These are phyloP conservation scores for Neoarthrinium moseri DNA, from an alignment of 2,329 filamentous ascomycete species.

Conservation along the genomic window DNA sequence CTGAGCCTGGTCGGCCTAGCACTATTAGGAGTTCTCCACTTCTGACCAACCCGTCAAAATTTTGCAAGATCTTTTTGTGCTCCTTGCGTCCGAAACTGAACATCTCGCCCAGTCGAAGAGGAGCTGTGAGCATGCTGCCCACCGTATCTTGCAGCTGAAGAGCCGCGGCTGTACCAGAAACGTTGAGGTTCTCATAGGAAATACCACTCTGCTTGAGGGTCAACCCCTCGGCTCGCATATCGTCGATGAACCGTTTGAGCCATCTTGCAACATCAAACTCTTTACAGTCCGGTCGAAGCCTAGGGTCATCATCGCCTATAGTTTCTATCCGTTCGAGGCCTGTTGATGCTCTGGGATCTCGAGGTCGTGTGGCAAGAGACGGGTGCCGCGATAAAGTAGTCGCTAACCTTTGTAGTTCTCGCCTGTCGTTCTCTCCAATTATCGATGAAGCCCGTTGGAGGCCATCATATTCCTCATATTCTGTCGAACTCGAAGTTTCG, in stretches of 20 bases:
- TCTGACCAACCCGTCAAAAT: conserved; percentile 63
- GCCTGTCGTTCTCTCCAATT: not conserved
- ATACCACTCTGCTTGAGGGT: conserved; percentile 55
- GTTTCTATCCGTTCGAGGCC: not conserved
- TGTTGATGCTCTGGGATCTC: not conserved
- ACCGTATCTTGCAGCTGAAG: conserved; percentile 70
- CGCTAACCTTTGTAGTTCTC: conserved; percentile 1
- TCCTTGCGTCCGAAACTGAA: conserved; percentile 45
- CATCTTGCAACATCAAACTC: conserved; percentile 42
- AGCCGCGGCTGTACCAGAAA: conserved; percentile 65
- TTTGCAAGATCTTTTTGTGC: conserved; percentile 59
- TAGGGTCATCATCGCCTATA: conserved; percentile 22
- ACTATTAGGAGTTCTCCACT: conserved; percentile 54
- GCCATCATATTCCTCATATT: not conserved
- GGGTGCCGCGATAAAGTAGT: not conserved
- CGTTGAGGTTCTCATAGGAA: conserved; percentile 62
- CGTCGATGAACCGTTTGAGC: conserved; percentile 35
- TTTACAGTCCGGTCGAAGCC: conserved; percentile 34
- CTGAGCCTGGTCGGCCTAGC: conserved; percentile 44
- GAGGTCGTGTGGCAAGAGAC: not conserved
- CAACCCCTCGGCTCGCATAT: conserved; percentile 54
- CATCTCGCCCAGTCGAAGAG: conserved; percentile 55
- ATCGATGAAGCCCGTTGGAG: not conserved
- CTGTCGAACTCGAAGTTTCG: conserved; percentile 2
- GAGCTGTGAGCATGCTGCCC: conserved; percentile 54